Base-by-base conservation (phyloP, 2,329 filamentous ascomycete genomes). In the Sordariomycetes sp. region DNA sequence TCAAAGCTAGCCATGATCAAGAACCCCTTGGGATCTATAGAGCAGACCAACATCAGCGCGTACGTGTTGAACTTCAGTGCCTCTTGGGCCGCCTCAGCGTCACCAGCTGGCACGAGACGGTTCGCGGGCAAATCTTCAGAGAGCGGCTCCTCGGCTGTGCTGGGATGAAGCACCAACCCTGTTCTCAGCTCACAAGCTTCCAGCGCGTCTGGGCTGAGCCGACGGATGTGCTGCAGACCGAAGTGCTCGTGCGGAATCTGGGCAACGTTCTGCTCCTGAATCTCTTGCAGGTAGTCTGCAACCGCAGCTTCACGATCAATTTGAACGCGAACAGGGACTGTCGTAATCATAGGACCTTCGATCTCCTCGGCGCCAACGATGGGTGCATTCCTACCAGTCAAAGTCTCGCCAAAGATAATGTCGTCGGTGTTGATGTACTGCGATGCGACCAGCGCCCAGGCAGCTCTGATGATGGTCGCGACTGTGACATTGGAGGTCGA, bases 161-260 rank as follows among this genome's bases (percentile, higher is more conserved):
- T 61, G 3, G 66, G 66, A 32, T 76, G 71, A 17, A 77, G 61
- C 0, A 75, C 67, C 2, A 78, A 49, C 7, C 71, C 64, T 1
- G 69, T 74, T 6, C 66, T 63, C 30, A 75, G 60, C 40, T 75
- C 66, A 44, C 72, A 76, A 3, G 72, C 72, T 38, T 71, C 59
- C 8, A 67, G 58, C 5, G 68, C 66, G 37, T 75, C 71, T 1
- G 63, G 55, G 44, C 69, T 73, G 10, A 79, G 52, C 16, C 64
- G 61, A 8, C 74, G 70, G 39, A 79, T 79, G 41, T 75, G 49
- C 36, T 78, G 73, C 29, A 78, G 55, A 15, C 74, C 74, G 32
- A 71, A 63, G 48, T 85, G 77, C 49, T 84, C 74, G 46, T 81
- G 70, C 0, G 75, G 70, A 6, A 82, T 79, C 42, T 74, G 68